Evolutionary conservation across 164 flowering plant species (phyloP).

Genomic region (Sedum album): DNA sequence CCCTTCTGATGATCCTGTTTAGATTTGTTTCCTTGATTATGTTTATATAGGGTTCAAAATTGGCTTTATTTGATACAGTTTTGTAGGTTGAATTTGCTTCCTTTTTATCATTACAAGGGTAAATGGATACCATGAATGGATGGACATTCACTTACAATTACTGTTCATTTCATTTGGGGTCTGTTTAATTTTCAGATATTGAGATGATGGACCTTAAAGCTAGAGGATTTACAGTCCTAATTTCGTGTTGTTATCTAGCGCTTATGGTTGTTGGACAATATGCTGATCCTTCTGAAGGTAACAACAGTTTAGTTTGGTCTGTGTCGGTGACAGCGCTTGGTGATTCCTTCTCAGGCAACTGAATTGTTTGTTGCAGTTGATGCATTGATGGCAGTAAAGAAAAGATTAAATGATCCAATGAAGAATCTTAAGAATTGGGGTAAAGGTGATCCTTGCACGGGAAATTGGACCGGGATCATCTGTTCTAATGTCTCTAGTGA

Average conservation of each 20-base stretch:
- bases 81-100: too few species aligned
- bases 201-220: constrained; percentile 20
- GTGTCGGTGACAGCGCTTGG: neutral
- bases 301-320: neutral
- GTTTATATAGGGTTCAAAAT: too few species aligned
- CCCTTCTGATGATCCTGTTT: too few species aligned
- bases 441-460: constrained; percentile 64
- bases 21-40: too few species aligned
- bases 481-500: constrained; percentile 39
- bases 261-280: constrained; percentile 24
- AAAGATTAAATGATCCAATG: constrained; percentile 38
- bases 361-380: constrained; percentile 28
- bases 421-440: constrained; percentile 47
- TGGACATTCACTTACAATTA: neutral
- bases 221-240: constrained; percentile 13
- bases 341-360: neutral
- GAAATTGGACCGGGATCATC: constrained; percentile 66
- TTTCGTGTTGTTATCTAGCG: constrained; percentile 20
- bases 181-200: constrained; percentile 8
- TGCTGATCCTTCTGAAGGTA: constrained; percentile 67
- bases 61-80: too few species aligned
- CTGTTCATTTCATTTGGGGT: neutral
- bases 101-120: neutral
- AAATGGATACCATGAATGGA: neutral
- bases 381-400: constrained; percentile 44